Percentiles rank a stretch among this genome's conserved stretches.
Evolutionary conservation across 2,329 filamentous ascomycete genomes (phyloP).

Genomic region (Arthrocladium fulminans): DNA sequence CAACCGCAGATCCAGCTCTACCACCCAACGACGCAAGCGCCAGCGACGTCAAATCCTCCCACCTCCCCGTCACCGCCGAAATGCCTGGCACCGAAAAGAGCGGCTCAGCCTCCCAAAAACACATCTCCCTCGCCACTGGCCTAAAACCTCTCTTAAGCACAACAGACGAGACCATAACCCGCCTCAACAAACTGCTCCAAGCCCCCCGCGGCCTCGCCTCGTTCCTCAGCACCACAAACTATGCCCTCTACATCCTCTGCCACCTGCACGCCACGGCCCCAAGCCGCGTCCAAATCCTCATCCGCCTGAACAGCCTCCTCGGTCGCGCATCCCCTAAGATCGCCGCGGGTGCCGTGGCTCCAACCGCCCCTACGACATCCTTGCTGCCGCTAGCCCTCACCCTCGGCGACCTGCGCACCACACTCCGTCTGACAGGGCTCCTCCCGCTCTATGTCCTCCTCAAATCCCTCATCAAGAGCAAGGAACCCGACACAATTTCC

Average conservation of each 20-base stretch:
- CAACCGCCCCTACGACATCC: conserved; percentile 40
- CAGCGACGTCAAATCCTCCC: background rate
- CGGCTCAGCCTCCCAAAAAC: conserved; percentile 78
- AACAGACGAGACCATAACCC: conserved; percentile 2
- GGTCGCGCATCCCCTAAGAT: conserved; percentile 19
- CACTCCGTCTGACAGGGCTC: conserved; percentile 52
- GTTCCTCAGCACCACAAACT: conserved; percentile 60
- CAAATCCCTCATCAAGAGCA: conserved; percentile 47
- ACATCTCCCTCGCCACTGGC: conserved; percentile 48
- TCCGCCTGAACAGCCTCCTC: conserved; percentile 14
- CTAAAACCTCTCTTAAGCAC: conserved; percentile 1
- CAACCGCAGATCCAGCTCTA: conserved; percentile 2
- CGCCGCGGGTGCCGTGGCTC: conserved; percentile 30
- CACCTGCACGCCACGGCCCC: conserved; percentile 41
- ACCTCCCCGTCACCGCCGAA: conserved; percentile 1
- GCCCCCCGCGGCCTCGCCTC: conserved; percentile 62
- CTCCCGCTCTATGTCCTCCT: conserved; percentile 73
- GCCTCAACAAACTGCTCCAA: conserved; percentile 48
- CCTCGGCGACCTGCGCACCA: conserved; percentile 45
- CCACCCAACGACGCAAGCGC: conserved; percentile 2
- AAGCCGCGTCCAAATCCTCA: conserved; percentile 29
- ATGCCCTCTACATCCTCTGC: conserved; percentile 54
- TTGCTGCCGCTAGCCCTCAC: conserved; percentile 43
- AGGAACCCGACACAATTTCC: conserved; percentile 32
- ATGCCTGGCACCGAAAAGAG: conserved; percentile 29